Conservation (phyloP, 495 filamentous ascomycete species). For the Aspergillus sclerotioniger region DNA sequence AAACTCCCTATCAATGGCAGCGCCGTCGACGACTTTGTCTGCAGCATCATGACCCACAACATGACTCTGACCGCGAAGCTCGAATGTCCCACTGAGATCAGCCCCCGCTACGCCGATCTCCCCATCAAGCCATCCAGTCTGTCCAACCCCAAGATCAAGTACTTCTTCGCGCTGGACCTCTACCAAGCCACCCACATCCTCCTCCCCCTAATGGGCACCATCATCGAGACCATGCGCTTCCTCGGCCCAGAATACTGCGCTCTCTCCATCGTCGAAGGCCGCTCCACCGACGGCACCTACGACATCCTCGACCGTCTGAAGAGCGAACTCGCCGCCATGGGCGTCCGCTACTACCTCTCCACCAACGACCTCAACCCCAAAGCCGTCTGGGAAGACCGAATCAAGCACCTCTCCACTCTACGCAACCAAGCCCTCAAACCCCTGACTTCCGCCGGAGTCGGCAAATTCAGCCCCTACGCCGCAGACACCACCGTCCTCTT, state of each 20-base stretch:
- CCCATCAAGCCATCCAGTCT: conserved; percentile 4
- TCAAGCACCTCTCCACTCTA: conserved; percentile 39
- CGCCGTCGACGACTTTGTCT: background rate
- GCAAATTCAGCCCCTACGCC: conserved; percentile 12
- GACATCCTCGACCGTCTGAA: conserved; percentile 41
- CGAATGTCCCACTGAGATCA: conserved; percentile 12
- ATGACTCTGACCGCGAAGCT: background rate
- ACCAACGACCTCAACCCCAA: conserved; percentile 38
- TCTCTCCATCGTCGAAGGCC: conserved; percentile 49
- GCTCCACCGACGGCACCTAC: conserved; percentile 49
- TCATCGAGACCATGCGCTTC: conserved; percentile 46
- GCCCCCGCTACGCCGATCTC: conserved; percentile 25
- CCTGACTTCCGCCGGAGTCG: conserved; percentile 19
- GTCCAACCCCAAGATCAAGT: conserved; percentile 21
- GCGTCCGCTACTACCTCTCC: conserved; percentile 33
- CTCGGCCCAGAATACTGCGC: conserved; percentile 47
- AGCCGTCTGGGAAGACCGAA: conserved; percentile 27
- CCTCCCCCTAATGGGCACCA: conserved; percentile 44
- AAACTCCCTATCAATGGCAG: conserved; percentile 1
- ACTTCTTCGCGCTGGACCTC: conserved; percentile 52
- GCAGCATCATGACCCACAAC: background rate
- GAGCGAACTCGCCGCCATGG: conserved; percentile 30
- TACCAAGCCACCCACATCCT: conserved; percentile 39
- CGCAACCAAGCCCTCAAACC: conserved; percentile 47
- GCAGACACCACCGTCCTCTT: conserved; percentile 45